Evolutionary conservation across 331 rosid species (phyloP).

Genomic region (Acacia pycnantha): DNA sequence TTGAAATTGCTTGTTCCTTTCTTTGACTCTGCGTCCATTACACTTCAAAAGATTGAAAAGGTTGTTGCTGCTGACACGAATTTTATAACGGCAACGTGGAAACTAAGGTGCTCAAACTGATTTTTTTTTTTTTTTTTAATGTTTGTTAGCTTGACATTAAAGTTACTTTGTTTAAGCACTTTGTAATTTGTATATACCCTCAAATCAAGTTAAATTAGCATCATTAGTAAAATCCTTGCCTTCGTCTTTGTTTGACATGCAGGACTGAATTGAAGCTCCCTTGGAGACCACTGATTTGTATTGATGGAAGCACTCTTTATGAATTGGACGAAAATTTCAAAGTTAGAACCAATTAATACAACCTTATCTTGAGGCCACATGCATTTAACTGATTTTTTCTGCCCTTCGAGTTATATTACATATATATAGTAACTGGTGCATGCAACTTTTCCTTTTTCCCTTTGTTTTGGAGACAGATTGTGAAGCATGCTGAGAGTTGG

Average conservation of each 20-base stretch:
- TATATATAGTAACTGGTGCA: constrained; percentile 4
- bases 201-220: too few relatives aligned
- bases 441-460: neutral
- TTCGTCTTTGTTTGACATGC: constrained; percentile 30
- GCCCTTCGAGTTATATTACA: neutral
- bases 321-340: constrained; percentile 60
- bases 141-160: neutral
- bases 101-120: constrained; percentile 63
- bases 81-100: constrained; percentile 72
- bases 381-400: neutral
- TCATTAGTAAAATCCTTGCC: constrained; percentile 18
- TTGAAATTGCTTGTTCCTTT: constrained; percentile 95
- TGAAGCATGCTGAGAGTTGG: constrained; percentile 91
- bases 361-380: constrained; percentile 1
- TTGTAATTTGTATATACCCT: too few relatives aligned
- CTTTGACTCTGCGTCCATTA: constrained; percentile 73
- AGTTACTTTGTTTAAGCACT: neutral
- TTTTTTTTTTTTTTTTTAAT: neutral
- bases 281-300: constrained; percentile 84
- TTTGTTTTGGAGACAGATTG: constrained; percentile 50
- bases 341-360: constrained; percentile 38
- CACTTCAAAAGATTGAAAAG: constrained; percentile 67
- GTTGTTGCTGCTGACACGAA: constrained; percentile 48
- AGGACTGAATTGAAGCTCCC: constrained; percentile 91
- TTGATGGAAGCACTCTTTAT: constrained; percentile 73